Evolutionary conservation across 176 grass and related monocot genomes (phyloP).

Genomic region (Musa acuminata): DNA sequence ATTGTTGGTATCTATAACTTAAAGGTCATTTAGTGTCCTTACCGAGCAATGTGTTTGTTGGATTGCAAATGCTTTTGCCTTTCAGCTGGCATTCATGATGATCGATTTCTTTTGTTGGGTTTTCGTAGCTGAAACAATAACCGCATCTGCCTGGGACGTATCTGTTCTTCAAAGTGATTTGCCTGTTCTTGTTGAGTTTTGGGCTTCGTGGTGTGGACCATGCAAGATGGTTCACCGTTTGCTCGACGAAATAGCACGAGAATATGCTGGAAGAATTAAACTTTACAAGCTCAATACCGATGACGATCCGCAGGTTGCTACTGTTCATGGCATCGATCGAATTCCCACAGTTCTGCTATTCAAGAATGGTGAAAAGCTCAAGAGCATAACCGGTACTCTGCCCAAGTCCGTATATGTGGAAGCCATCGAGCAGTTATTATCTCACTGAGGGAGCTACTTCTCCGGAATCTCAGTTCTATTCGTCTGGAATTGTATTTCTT

Average conservation of each 20-base stretch:
- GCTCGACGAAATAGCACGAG: conserved; percentile 59
- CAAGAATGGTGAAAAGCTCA: conserved; percentile 72
- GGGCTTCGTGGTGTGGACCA: conserved; percentile 87
- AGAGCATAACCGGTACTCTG: conserved; percentile 76
- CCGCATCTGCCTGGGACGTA: conserved; percentile 72
- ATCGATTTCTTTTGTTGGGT: not conserved
- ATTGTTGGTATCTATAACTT: not conserved
- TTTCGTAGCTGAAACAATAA: conserved; percentile 67
- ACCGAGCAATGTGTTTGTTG: not conserved
- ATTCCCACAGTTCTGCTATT: conserved; percentile 82
- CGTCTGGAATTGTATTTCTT: not conserved
- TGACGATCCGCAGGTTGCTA: conserved; percentile 59
- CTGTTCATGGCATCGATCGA: conserved; percentile 41
- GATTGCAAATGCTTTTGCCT: not conserved
- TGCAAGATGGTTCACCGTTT: conserved; percentile 63
- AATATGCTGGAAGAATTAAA: conserved; percentile 66
- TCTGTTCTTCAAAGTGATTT: conserved; percentile 68
- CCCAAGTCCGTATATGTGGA: conserved; percentile 71
- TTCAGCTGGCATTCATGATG: not conserved
- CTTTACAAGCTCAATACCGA: conserved; percentile 72
- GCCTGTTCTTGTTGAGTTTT: conserved; percentile 81
- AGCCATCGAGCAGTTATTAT: conserved; percentile 65
- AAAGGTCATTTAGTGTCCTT: too few relatives aligned
- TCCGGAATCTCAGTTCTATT: not conserved
- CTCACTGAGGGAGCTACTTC: conserved; percentile 2